These are phyloP conservation scores for Stereum hirsutum DNA, from an alignment of 1,284 basidiomycete genomes.

Conservation along the genomic window DNA sequence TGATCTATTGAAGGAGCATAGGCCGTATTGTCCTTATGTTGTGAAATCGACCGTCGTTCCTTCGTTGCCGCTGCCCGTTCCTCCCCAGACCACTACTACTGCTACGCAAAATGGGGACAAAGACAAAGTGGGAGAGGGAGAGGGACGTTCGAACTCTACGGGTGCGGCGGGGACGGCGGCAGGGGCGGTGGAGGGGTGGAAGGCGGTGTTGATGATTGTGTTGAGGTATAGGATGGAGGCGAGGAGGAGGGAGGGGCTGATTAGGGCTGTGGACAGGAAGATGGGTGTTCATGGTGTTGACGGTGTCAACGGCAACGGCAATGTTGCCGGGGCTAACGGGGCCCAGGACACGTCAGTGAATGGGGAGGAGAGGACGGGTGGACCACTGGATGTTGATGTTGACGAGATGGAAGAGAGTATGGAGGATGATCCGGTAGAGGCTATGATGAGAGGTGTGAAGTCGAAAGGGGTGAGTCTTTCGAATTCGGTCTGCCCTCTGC, in stretches of 20 bases:
- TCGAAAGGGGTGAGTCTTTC: slow-evolving; percentile 51
- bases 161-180: no score
- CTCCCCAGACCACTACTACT: no score
- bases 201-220: slow-evolving; percentile 57
- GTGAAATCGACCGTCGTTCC: slow-evolving; percentile 61
- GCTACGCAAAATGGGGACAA: no score
- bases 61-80: slow-evolving; percentile 35
- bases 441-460: slow-evolving; percentile 70
- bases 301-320: neutral
- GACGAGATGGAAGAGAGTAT: no score
- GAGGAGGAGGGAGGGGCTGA: slow-evolving; percentile 36
- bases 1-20: slow-evolving; percentile 69
- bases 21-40: slow-evolving; percentile 74
- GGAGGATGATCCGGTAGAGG: slow-evolving; percentile 51
- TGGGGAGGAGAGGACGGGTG: no score
- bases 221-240: slow-evolving; percentile 54
- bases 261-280: slow-evolving; percentile 10
- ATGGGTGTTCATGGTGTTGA: slow-evolving; percentile 1
- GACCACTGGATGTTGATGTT: slow-evolving; percentile 12
- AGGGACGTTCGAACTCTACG: no score
- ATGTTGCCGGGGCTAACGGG: neutral
- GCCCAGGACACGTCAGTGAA: slow-evolving; percentile 1
- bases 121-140: no score
- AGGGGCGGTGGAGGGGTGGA: slow-evolving; percentile 63
- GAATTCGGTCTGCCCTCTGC: no score